phyloP scores from a whole-genome alignment of 768 basidiomycete genomes.

The Tulasnella sp. region DNA sequence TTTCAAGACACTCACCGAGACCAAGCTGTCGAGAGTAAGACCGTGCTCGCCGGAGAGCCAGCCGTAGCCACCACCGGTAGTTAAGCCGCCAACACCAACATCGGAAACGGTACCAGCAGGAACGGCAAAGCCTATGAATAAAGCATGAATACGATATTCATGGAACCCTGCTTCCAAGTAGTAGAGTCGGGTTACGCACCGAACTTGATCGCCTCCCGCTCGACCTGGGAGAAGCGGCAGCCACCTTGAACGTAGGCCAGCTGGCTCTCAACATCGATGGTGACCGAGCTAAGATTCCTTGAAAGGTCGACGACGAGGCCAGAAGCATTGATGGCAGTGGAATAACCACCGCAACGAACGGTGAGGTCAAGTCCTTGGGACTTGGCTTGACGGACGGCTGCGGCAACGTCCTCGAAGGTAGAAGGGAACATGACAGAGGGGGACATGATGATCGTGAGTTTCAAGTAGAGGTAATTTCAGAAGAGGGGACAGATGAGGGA shows the following conservation, averaged over 20 bases:
- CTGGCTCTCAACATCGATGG: conserved; percentile 16
- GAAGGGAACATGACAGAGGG: conserved; percentile 19
- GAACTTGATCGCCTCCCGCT: conserved; percentile 22
- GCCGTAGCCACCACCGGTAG: conserved; percentile 55
- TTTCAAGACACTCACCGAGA: conserved; percentile 33
- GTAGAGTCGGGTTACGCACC: not conserved
- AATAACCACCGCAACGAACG: not conserved
- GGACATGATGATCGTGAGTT: conserved; percentile 6
- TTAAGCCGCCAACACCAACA: conserved; percentile 38
- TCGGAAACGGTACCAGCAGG: conserved; percentile 22
- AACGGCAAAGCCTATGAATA: conserved; percentile 22
- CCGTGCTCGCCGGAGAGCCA: conserved; percentile 44
- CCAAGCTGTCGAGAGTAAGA: conserved; percentile 34
- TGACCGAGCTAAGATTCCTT: conserved; percentile 24
- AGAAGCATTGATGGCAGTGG: conserved; percentile 11
- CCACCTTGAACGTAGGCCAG: conserved; percentile 28
- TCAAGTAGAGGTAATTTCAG: not conserved
- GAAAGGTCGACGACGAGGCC: conserved; percentile 27
- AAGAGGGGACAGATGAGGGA: not conserved
- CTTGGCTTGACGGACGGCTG: conserved; percentile 21
- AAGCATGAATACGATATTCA: not conserved
- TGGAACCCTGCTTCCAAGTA: not conserved
- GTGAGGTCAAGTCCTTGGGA: conserved; percentile 19
- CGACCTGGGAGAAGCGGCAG: conserved; percentile 6
- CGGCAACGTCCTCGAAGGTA: conserved; percentile 22